Base-by-base conservation (phyloP, 2,329 filamentous ascomycete genomes). In the Zymoseptoria pseudotritici region DNA sequence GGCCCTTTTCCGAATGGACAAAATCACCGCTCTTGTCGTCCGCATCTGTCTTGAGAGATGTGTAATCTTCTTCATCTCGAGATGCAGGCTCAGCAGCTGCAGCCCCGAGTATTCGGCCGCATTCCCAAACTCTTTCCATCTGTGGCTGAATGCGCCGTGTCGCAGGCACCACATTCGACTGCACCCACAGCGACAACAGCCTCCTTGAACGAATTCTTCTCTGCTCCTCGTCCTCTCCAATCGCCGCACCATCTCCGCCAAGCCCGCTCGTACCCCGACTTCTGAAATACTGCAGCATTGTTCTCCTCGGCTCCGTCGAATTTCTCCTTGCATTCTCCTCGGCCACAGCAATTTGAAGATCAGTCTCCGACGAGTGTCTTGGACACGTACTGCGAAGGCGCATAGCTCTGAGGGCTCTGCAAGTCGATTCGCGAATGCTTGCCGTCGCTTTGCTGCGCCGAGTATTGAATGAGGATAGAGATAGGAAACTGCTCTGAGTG, bases 151-250 rank as follows among this genome's bases (percentile, higher is more conserved):
- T 46, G 36, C 36, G 36, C 36, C 17, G 36, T n/a, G 17, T 46
- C 36, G 17, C 36, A n/a, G 36, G 36, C 36, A 46, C 13, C 17
- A 46, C 17, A 7, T 46, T 46, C 36, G 7, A 4, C 36, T 46
- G 36, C 36, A 17, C 36, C 36, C 36, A 46, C 36, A 13, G 7
- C 36, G 1, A 6, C 7, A 13, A 46, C 36, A 17, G 36, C 17
- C 36, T 46, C 7, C 31, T 46, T 13, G 19, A 2, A 10, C 19
- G 21, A 8, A 20, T 55, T 20, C 5, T 13, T 10, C 9, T 55
- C 29, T 20, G 31, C 54, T 46, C 46, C 54, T 55, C 31, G 9
- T 22, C 31, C 31, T 42, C 46, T 13, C 67, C 19, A 62, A 17
- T 11, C 13, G 13, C 17, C 11, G 17, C 11, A 13, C 3, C 36